phyloP scores from a whole-genome alignment of 2,329 filamentous ascomycete species.

The Plectosphaerella sp. region DNA sequence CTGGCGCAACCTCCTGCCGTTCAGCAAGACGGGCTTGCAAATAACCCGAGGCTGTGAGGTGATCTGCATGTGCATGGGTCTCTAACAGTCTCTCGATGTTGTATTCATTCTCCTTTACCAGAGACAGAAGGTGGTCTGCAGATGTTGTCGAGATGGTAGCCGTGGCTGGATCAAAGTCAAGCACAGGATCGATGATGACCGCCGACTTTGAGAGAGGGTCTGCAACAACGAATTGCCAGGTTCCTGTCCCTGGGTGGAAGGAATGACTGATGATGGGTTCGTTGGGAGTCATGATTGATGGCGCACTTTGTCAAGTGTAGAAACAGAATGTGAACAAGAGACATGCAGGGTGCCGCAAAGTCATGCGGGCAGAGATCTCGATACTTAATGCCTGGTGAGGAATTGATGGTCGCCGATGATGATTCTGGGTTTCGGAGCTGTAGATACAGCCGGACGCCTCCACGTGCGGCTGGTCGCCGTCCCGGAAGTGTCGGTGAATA shows the following conservation, averaged over 20 bases:
- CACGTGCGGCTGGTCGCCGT: too few relatives aligned
- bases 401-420: too few relatives aligned
- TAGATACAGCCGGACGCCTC: too few relatives aligned
- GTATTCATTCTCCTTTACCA: slow-evolving; percentile 37
- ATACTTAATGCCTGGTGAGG: too few relatives aligned
- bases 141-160: slow-evolving; percentile 36
- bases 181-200: slow-evolving; percentile 53
- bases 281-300: not conserved
- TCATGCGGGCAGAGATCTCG: too few relatives aligned
- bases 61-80: slow-evolving; percentile 53
- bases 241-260: slow-evolving; percentile 32
- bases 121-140: slow-evolving; percentile 41
- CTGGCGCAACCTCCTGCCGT: not conserved
- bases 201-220: slow-evolving; percentile 38
- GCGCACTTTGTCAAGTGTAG: too few relatives aligned
- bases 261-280: slow-evolving; percentile 27
- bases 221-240: slow-evolving; percentile 52
- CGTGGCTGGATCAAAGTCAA: slow-evolving; percentile 42
- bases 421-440: too few relatives aligned
- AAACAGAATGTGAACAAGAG: too few relatives aligned
- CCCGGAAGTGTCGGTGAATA: too few relatives aligned
- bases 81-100: slow-evolving; percentile 46
- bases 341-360: too few relatives aligned
- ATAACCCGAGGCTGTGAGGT: slow-evolving; percentile 50
- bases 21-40: slow-evolving; percentile 37